A percentile compares a stretch with the other conserved stretches of the same genome.
phyloP scores from a whole-genome alignment of 805 yeast species.

The Kuraishia molischiana region DNA sequence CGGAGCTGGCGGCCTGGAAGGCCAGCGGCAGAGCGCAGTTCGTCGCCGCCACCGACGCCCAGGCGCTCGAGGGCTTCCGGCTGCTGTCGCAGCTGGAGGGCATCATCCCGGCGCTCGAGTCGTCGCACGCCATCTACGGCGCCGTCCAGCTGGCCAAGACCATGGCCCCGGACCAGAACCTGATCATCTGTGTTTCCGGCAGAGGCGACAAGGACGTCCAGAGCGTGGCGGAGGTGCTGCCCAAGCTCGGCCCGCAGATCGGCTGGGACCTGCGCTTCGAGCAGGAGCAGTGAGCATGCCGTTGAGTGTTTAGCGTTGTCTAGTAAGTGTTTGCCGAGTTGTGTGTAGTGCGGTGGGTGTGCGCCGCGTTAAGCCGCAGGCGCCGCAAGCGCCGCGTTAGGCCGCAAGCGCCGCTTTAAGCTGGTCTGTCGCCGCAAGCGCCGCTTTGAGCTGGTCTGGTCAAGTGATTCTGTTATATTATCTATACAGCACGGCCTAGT shows the following conservation, averaged over 20 bases:
- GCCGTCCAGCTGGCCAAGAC: slow-evolving; percentile 83
- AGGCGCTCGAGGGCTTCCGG: slow-evolving; percentile 87
- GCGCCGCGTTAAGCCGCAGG: no score
- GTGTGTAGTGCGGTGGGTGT: no score
- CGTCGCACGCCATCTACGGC: slow-evolving; percentile 93
- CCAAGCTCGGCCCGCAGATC: slow-evolving; percentile 80
- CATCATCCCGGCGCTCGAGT: slow-evolving; percentile 96
- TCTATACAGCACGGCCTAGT: no score
- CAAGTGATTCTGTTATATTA: no score
- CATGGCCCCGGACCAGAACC: slow-evolving; percentile 66
- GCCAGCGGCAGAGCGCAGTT: slow-evolving; percentile 87
- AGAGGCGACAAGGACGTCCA: slow-evolving; percentile 99
- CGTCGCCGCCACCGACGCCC: slow-evolving; percentile 89
- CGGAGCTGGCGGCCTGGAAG: slow-evolving; percentile 94
- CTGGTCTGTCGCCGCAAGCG: no score
- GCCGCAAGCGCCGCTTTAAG: no score
- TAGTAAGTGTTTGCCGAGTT: no score
- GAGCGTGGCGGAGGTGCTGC: slow-evolving; percentile 91
- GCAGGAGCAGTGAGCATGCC: slow-evolving; percentile 6
- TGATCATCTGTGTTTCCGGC: slow-evolving; percentile 88
- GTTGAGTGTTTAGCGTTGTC: no score
- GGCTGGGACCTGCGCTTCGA: slow-evolving; percentile 96
- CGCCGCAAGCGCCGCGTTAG: no score
- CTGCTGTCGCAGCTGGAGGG: slow-evolving; percentile 90
- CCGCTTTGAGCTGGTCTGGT: no score